Percentiles rank a stretch among this genome's conserved stretches.
These are phyloP conservation scores for Coemansia sp. DNA, from an alignment of 192 early-diverging fungal genomes.

Conservation along the genomic window DNA sequence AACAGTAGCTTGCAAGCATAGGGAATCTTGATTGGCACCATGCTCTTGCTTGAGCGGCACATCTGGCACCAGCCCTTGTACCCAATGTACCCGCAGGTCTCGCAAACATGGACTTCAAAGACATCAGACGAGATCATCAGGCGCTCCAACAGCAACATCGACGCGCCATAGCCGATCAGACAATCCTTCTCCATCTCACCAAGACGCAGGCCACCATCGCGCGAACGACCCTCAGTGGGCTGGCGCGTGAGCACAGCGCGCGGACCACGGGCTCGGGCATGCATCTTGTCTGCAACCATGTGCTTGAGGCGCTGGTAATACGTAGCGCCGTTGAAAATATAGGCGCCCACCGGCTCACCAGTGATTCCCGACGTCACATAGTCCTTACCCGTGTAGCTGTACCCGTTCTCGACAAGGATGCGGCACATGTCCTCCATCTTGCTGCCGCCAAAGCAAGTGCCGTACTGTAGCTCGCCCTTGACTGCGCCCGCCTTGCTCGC, in stretches of 20 bases:
- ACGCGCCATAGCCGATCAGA: constrained; percentile 93
- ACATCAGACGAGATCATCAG: constrained; percentile 97
- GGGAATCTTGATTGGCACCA: constrained; percentile 95
- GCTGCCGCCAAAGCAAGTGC: constrained; percentile 96
- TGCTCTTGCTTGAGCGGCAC: constrained; percentile 91
- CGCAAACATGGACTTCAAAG: constrained; percentile 98
- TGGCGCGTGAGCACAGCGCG: constrained; percentile 97
- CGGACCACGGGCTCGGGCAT: constrained; percentile 92
- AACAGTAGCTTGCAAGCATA: constrained; percentile 98
- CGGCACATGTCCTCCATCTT: constrained; percentile 93
- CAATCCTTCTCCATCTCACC: constrained; percentile 99
- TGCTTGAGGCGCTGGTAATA: constrained; percentile 99
- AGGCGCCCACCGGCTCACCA: constrained; percentile 96
- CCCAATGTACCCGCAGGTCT: constrained; percentile 91
- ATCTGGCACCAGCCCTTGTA: constrained; percentile 81
- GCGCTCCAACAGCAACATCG: constrained; percentile 97
- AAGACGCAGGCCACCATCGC: constrained; percentile 98
- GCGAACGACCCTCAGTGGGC: constrained; percentile 95
- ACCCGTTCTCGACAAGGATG: constrained; percentile 72
- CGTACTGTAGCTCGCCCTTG: constrained; percentile 93
- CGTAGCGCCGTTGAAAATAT: constrained; percentile 95
- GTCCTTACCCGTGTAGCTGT: constrained; percentile 87
- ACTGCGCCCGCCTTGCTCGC: constrained; percentile 89
- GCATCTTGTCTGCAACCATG: constrained; percentile 99
- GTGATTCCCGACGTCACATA: constrained; percentile 98